phyloP scores from a whole-genome alignment of 495 filamentous ascomycete genomes.

The Acidomyces sp. region DNA sequence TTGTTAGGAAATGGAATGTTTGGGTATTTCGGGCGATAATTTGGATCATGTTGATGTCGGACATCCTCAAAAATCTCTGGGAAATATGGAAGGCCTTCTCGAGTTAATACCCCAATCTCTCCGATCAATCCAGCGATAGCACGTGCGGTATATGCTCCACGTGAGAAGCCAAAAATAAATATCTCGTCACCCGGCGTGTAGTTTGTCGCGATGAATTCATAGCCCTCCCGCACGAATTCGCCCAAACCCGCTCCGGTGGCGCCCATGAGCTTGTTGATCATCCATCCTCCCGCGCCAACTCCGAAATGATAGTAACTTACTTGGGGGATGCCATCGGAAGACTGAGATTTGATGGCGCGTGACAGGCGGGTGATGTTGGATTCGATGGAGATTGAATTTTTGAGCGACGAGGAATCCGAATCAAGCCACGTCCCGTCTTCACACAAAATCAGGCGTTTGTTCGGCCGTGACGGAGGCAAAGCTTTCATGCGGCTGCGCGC shows the following conservation, averaged over 20 bases:
- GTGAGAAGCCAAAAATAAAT: conserved; percentile 56
- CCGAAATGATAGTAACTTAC: conserved; percentile 31
- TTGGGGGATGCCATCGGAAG: conserved; percentile 30
- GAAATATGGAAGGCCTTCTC: conserved; percentile 49
- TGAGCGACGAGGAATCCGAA: conserved; percentile 26
- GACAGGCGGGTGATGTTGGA: conserved; percentile 32
- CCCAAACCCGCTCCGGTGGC: conserved; percentile 26
- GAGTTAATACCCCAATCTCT: conserved; percentile 49
- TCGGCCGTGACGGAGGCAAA: neutral
- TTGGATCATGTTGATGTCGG: conserved; percentile 39
- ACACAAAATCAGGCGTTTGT: conserved; percentile 10
- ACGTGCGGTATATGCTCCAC: conserved; percentile 60
- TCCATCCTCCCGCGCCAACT: conserved; percentile 24
- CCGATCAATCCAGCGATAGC: conserved; percentile 50
- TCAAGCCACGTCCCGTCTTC: conserved; percentile 26
- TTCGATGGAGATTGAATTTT: conserved; percentile 24
- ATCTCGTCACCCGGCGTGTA: conserved; percentile 56
- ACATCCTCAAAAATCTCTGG: conserved; percentile 53
- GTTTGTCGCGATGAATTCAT: conserved; percentile 55
- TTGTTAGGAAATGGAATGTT: conserved; percentile 46
- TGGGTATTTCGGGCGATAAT: conserved; percentile 44
- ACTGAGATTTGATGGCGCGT: conserved; percentile 28
- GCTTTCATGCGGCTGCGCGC: conserved; percentile 1
- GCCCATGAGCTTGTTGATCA: conserved; percentile 19
- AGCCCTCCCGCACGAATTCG: conserved; percentile 52